Evolutionary conservation across 2,329 filamentous ascomycete species (phyloP).

Genomic region (Daldinia sp.): DNA sequence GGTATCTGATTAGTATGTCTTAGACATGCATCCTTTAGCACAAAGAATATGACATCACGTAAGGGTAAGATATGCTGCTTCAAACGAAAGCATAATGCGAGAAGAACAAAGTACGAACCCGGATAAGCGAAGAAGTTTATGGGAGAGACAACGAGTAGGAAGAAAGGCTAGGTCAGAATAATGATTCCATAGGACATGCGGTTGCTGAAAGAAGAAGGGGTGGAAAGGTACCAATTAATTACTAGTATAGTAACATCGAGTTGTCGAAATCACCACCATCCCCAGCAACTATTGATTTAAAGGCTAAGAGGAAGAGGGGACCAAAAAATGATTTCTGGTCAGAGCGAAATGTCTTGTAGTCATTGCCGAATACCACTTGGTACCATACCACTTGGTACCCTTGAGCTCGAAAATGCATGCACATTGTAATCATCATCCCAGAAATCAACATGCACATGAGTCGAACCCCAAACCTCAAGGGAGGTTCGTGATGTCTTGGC

Average conservation of each 20-base stretch:
- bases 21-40: not conserved
- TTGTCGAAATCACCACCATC: not conserved
- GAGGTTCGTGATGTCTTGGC: not conserved
- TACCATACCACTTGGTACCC: conserved; percentile 1
- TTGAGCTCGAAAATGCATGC: not conserved
- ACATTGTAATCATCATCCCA: not conserved
- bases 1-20: not conserved
- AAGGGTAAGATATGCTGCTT: not conserved
- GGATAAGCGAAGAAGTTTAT: not conserved
- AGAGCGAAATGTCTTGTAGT: not conserved
- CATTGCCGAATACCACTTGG: not conserved
- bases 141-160: not conserved
- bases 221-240: not conserved
- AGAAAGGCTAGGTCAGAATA: not conserved
- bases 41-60: conserved; percentile 9
- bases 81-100: not conserved
- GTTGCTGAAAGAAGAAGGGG: not conserved
- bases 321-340: not conserved
- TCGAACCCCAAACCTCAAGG: not conserved
- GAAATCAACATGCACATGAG: not conserved
- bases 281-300: not conserved
- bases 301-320: not conserved
- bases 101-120: not conserved
- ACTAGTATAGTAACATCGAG: not conserved
- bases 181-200: not conserved